These are phyloP conservation scores for Puya raimondii DNA, from an alignment of 176 grass and related monocot genomes.

Conservation along the genomic window DNA sequence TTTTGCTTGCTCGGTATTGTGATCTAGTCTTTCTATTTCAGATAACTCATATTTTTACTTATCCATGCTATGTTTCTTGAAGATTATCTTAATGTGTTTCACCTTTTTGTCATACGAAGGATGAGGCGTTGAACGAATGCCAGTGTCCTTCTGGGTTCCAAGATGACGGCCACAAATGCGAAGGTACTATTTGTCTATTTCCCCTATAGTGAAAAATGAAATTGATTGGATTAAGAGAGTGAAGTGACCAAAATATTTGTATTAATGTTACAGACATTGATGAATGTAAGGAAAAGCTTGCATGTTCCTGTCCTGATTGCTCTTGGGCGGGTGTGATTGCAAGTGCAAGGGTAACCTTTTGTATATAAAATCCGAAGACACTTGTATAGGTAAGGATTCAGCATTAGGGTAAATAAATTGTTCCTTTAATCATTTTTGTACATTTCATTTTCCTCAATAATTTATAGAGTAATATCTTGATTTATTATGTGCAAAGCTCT, in stretches of 20 bases:
- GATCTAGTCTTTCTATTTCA: background rate
- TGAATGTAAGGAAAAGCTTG: constrained; percentile 71
- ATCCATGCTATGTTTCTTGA: background rate
- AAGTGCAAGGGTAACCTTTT: constrained; percentile 42
- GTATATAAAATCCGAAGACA: constrained; percentile 67
- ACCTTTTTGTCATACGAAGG: constrained; percentile 22
- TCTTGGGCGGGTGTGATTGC: constrained; percentile 83
- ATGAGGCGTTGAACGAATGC: constrained; percentile 45
- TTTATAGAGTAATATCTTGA: no score
- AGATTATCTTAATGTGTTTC: background rate
- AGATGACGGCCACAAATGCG: constrained; percentile 56
- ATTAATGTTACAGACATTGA: constrained; percentile 44
- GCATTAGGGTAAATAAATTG: background rate
- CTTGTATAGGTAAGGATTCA: constrained; percentile 50
- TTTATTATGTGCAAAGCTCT: no score
- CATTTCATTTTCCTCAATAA: no score
- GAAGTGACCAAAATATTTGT: background rate
- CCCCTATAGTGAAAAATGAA: no score
- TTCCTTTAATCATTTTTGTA: no score
- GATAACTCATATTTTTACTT: background rate
- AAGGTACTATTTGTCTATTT: constrained; percentile 25
- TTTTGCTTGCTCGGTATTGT: constrained; percentile 69
- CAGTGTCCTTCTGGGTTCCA: constrained; percentile 58
- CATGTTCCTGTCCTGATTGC: constrained; percentile 63
- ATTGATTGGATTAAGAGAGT: no score